These are phyloP conservation scores for Westerdykella aurantiaca DNA, from an alignment of 2,329 filamentous ascomycete genomes.

Conservation along the genomic window DNA sequence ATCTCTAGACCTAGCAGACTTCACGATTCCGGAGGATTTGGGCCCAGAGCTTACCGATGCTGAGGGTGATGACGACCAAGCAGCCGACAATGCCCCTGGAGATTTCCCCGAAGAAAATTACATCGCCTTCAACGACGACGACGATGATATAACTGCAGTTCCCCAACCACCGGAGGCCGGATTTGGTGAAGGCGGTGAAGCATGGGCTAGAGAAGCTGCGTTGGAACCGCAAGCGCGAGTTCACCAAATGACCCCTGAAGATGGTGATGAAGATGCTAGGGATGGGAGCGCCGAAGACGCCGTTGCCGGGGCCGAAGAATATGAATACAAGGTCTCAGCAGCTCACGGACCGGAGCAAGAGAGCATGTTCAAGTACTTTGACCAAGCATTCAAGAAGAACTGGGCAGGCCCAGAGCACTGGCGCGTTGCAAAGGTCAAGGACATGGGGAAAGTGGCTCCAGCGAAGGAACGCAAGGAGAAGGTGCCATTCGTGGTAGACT, in stretches of 20 bases:
- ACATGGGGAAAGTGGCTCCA: slow-evolving; percentile 54
- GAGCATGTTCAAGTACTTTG: slow-evolving; percentile 96
- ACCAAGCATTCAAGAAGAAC: slow-evolving; percentile 92
- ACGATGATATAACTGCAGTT: slow-evolving; percentile 58
- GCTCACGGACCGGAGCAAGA: slow-evolving; percentile 72
- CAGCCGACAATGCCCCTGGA: slow-evolving; percentile 56
- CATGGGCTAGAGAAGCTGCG: slow-evolving; percentile 87
- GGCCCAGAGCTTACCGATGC: slow-evolving; percentile 62
- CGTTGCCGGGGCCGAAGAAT: slow-evolving; percentile 53
- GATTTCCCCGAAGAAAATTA: slow-evolving; percentile 78
- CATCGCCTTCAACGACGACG: slow-evolving; percentile 75
- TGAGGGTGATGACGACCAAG: slow-evolving; percentile 48
- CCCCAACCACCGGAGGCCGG: slow-evolving; percentile 62
- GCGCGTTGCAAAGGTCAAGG: slow-evolving; percentile 91
- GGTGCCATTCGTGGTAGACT: slow-evolving; percentile 93
- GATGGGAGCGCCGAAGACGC: slow-evolving; percentile 43
- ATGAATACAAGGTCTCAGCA: slow-evolving; percentile 75
- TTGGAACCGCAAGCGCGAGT: slow-evolving; percentile 80
- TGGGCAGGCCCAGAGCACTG: slow-evolving; percentile 99
- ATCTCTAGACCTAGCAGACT: slow-evolving; percentile 82
- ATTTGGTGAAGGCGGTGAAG: slow-evolving; percentile 93
- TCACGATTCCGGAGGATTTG: slow-evolving; percentile 86
- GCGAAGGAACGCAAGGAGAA: slow-evolving; percentile 80
- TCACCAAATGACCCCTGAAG: slow-evolving; percentile 56
- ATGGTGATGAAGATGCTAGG: slow-evolving; percentile 50